Evolutionary conservation across 768 basidiomycete genomes (phyloP).

Genomic region (Amanita pseudoporphyria): DNA sequence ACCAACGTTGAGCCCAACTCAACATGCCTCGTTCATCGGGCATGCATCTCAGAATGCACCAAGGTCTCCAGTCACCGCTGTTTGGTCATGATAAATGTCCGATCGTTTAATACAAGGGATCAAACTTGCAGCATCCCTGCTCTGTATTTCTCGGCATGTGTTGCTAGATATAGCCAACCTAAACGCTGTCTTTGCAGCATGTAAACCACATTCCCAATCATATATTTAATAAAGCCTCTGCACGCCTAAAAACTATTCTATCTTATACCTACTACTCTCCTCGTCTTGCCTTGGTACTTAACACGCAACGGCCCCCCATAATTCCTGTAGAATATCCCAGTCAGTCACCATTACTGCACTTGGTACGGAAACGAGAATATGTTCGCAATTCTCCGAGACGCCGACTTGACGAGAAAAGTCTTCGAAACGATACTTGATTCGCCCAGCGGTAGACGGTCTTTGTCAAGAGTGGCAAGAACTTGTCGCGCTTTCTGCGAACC

Average conservation of each 20-base stretch:
- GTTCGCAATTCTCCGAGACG: constrained; percentile 49
- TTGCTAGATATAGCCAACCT: not conserved
- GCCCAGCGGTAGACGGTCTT: constrained; percentile 54
- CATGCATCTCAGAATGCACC: not conserved
- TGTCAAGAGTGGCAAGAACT: constrained; percentile 66
- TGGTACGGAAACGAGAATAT: constrained; percentile 30
- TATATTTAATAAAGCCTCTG: not conserved
- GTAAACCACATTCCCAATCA: constrained; percentile 1
- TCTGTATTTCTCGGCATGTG: not conserved
- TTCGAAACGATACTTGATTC: constrained; percentile 39
- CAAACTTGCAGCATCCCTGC: not conserved
- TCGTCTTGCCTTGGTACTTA: not conserved
- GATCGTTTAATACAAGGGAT: constrained; percentile 1
- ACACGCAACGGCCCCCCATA: not conserved
- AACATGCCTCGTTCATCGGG: not conserved
- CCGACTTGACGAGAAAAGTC: constrained; percentile 43
- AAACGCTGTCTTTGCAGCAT: not conserved
- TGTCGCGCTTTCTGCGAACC: constrained; percentile 68
- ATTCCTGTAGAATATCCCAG: not conserved
- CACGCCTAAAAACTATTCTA: not conserved
- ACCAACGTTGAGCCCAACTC: not conserved
- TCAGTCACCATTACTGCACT: not conserved
- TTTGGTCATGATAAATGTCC: not conserved
- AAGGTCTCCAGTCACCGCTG: not conserved
- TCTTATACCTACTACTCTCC: not conserved